Percentiles rank a stretch among this genome's conserved stretches.
These are phyloP conservation scores for Kuraishia piskuri DNA, from an alignment of 805 yeast genomes.

Conservation along the genomic window DNA sequence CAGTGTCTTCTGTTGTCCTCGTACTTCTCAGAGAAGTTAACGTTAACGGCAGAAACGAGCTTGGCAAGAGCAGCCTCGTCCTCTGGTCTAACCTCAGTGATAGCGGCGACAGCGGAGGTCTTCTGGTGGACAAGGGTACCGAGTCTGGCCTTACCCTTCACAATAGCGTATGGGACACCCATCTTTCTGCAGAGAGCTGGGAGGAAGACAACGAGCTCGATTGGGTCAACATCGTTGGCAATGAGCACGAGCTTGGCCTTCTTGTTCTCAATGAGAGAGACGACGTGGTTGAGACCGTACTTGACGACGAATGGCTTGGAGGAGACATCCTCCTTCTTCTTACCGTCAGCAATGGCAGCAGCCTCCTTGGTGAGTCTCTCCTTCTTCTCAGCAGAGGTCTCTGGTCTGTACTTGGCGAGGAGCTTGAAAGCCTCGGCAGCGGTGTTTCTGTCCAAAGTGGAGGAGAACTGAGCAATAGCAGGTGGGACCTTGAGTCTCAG, in stretches of 20 bases:
- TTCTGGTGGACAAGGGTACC: slow-evolving; percentile 97
- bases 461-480: slow-evolving; percentile 92
- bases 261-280: slow-evolving; percentile 94
- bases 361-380: slow-evolving; percentile 99
- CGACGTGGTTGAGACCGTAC: slow-evolving; percentile 99
- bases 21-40: slow-evolving; percentile 89
- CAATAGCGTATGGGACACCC: slow-evolving; percentile 98
- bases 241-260: slow-evolving; percentile 95
- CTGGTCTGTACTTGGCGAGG: slow-evolving; percentile 99
- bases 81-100: slow-evolving; percentile 90
- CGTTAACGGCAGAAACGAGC: slow-evolving; percentile 85
- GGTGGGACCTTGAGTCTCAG: slow-evolving; percentile 99
- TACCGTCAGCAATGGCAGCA: slow-evolving; percentile 97
- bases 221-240: slow-evolving; percentile 99
- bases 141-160: slow-evolving; percentile 97
- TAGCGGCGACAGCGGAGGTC: slow-evolving; percentile 95
- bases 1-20: slow-evolving; percentile 97
- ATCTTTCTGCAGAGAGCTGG: slow-evolving; percentile 99
- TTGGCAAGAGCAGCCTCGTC: slow-evolving; percentile 94
- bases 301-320: slow-evolving; percentile 95
- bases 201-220: slow-evolving; percentile 92
- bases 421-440: slow-evolving; percentile 96
- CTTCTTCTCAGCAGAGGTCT: slow-evolving; percentile 95
- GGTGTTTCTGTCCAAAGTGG: slow-evolving; percentile 96
- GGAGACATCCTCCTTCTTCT: slow-evolving; percentile 92